Conservation (phyloP, 2,329 filamentous ascomycete species). For the Cylindrodendrum hubeiense region DNA sequence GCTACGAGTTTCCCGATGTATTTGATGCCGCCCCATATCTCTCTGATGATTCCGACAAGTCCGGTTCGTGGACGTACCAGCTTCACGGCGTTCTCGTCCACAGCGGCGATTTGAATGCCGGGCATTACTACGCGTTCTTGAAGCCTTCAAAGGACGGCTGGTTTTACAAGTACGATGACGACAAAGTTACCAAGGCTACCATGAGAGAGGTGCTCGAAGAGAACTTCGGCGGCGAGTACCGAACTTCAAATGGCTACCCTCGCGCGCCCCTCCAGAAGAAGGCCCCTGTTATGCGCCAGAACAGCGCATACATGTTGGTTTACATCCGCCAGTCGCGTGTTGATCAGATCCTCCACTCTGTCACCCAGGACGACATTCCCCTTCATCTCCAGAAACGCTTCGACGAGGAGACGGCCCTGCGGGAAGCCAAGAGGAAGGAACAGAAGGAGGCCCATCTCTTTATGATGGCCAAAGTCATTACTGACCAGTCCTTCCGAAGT, state of each 20-base stretch:
- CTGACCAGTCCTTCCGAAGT: constrained; percentile 81
- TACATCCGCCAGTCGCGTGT: constrained; percentile 91
- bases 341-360: constrained; percentile 84
- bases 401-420: constrained; percentile 82
- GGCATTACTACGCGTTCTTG: constrained; percentile 97
- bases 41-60: constrained; percentile 85
- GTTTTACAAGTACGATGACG: constrained; percentile 98
- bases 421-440: constrained; percentile 86
- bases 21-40: constrained; percentile 91
- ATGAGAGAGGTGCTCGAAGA: constrained; percentile 93
- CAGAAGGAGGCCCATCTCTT: constrained; percentile 95
- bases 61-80: constrained; percentile 91
- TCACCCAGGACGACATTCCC: constrained; percentile 84
- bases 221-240: constrained; percentile 93
- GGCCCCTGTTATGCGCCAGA: constrained; percentile 71
- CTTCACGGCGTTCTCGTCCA: constrained; percentile 96
- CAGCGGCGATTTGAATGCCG: constrained; percentile 95
- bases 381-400: constrained; percentile 82
- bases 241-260: constrained; percentile 59
- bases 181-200: constrained; percentile 95
- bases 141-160: constrained; percentile 93
- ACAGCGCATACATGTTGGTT: constrained; percentile 98
- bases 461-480: constrained; percentile 85
- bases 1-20: constrained; percentile 88
- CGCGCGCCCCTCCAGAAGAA: constrained; percentile 66